A percentile compares a stretch with the other conserved stretches of the same genome.
Evolutionary conservation across 2,329 filamentous ascomycete genomes (phyloP).

Genomic region (Orbilia ellipsospora): DNA sequence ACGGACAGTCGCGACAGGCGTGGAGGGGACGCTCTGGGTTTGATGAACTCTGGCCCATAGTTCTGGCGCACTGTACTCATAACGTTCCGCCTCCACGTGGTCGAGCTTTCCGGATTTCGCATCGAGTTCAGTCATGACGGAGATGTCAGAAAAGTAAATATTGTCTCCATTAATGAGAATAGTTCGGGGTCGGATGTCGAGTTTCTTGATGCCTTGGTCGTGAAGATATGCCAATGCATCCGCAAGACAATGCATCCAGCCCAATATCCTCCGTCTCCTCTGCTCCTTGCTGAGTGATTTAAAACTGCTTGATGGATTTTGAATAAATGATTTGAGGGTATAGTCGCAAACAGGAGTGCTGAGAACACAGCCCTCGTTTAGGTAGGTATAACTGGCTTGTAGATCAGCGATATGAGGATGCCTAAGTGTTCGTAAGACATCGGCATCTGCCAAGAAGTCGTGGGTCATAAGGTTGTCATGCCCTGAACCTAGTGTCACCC

Average conservation of each 20-base stretch:
- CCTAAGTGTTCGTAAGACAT: slow-evolving; percentile 69
- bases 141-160: slow-evolving; percentile 74
- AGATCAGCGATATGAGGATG: slow-evolving; percentile 77
- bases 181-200: slow-evolving; percentile 76
- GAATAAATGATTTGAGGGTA: slow-evolving; percentile 74
- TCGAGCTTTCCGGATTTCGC: slow-evolving; percentile 21
- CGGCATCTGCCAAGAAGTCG: slow-evolving; percentile 71
- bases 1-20: slow-evolving; percentile 29
- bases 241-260: slow-evolving; percentile 78
- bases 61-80: slow-evolving; percentile 79
- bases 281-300: slow-evolving; percentile 72
- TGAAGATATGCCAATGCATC: slow-evolving; percentile 77
- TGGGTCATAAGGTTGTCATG: slow-evolving; percentile 65
- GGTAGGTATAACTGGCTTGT: slow-evolving; percentile 76
- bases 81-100: slow-evolving; percentile 73
- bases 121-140: slow-evolving; percentile 39
- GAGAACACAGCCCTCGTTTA: slow-evolving; percentile 72
- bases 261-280: slow-evolving; percentile 71
- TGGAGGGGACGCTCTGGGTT: slow-evolving; percentile 21
- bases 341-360: slow-evolving; percentile 74
- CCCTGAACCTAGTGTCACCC: slow-evolving; percentile 67
- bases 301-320: slow-evolving; percentile 72
- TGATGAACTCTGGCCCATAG: slow-evolving; percentile 63
- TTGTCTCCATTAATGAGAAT: slow-evolving; percentile 74
- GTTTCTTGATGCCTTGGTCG: slow-evolving; percentile 71